Base-by-base conservation (phyloP, 2,329 filamentous ascomycete genomes). In the Chrysoporthe puriensis region DNA sequence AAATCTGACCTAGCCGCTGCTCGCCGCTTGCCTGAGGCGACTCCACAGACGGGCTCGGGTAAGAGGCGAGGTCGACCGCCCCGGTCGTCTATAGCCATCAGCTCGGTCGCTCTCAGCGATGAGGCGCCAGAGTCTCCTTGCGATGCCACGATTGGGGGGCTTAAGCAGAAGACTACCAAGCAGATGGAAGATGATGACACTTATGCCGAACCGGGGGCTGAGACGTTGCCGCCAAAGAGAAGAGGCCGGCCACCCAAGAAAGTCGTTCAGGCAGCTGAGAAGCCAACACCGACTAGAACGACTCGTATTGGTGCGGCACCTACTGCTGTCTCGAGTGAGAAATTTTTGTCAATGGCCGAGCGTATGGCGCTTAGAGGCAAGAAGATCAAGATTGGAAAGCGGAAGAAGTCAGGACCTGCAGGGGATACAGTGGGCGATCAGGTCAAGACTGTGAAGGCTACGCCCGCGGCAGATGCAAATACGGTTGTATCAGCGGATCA, bases 321-420 rank as follows among this genome's bases (percentile, higher is more conserved):
- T 21, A 54, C 65, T 18, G n/a, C 68, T 66, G 44, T 66, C 32
- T 40, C 66, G 9, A 52, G 73, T 58, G 73, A 73, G 13, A 75
- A 78, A 13, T 81, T 84, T 60, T 78, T 88, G 78, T 88, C 86
- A 6, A 83, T 88, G 82, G 81, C 82, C 48, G 86, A 88, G 71
- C 81, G 85, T n/a, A 83, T 87, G 80, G 84, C 82, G 44, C 77
- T 86, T 2, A 80, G 77, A 63, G 86, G 85, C 13, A 87, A 82
- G 74, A 83, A 80, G 63, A 81, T 88, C 70, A 86, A 82, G 75
- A 87, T 88, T 57, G 77, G 79, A 32, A 76, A 76, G 66, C 77
- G 78, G 16, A 81, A 75, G 67, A 70, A 57, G n/a, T 21, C 57
- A 46, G 44, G 50, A 14, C 63, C 34, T 3, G 61, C 48, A 9